A percentile compares a stretch with the other conserved stretches of the same genome.
Conservation (phyloP, 768 basidiomycete species). For the Chlorophyllum brunneum region DNA sequence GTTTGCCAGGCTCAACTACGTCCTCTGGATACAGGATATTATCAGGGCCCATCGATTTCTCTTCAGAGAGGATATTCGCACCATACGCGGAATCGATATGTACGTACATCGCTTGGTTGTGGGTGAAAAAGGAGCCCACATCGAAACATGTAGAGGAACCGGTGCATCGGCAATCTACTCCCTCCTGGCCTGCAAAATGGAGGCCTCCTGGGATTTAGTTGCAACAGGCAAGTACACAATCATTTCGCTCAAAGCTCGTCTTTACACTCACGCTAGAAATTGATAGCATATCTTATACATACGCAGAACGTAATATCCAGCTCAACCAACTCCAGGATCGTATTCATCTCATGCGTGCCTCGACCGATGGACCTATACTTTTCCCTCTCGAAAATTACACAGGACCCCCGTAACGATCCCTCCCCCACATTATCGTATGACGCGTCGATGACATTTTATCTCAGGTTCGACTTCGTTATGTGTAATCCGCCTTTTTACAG, state of each 20-base stretch:
- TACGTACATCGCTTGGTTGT: constrained; percentile 28
- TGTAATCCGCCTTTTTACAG: constrained; percentile 97
- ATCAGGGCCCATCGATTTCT: constrained; percentile 28
- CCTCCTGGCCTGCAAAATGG: constrained; percentile 57
- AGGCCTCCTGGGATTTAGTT: constrained; percentile 53
- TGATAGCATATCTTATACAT: constrained; percentile 55
- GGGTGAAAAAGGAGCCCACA: not conserved
- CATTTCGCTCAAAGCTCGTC: not conserved
- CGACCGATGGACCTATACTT: constrained; percentile 40
- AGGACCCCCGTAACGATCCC: constrained; percentile 14
- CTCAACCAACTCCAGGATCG: constrained; percentile 50
- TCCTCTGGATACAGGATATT: constrained; percentile 82
- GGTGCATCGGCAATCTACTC: constrained; percentile 92
- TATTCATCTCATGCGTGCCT: constrained; percentile 43
- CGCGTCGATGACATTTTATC: not conserved
- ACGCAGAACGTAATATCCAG: constrained; percentile 54
- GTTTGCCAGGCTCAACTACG: constrained; percentile 69
- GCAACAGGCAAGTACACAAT: constrained; percentile 56
- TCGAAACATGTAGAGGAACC: constrained; percentile 61
- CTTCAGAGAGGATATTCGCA: constrained; percentile 10
- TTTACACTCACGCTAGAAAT: constrained; percentile 47
- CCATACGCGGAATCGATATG: constrained; percentile 67
- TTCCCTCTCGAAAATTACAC: constrained; percentile 28
- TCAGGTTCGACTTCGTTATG: constrained; percentile 76
- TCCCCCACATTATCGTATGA: not conserved